A percentile compares a stretch with the other conserved stretches of the same genome.
These are phyloP conservation scores for Leucogyrophana mollusca DNA, from an alignment of 768 basidiomycete genomes.

Conservation along the genomic window DNA sequence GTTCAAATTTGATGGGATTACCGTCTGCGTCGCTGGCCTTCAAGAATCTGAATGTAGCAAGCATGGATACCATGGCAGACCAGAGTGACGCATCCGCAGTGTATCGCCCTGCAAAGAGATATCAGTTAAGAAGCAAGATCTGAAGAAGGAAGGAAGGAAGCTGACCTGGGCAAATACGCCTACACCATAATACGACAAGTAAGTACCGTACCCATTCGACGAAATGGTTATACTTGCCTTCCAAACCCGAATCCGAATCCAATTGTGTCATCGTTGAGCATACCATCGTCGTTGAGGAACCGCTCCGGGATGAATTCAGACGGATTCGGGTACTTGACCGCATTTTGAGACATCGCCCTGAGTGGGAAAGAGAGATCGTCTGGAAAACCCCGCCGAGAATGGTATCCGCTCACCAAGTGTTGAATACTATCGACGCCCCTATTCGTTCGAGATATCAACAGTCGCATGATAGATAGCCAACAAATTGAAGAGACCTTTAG, in stretches of 20 bases:
- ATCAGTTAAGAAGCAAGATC: no score
- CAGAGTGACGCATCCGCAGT: conserved; percentile 32
- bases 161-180: no score
- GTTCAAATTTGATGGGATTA: conserved; percentile 20
- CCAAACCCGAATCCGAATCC: conserved; percentile 4
- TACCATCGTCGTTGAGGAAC: conserved; percentile 2
- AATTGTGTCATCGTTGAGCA: conserved; percentile 2
- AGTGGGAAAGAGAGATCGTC: no score
- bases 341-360: conserved; percentile 19
- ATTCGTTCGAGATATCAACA: background rate
- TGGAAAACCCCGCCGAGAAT: no score
- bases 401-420: background rate
- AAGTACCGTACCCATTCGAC: no score
- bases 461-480: background rate
- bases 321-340: conserved; percentile 15
- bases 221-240: conserved; percentile 1
- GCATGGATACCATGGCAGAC: conserved; percentile 30
- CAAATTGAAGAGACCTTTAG: conserved; percentile 45
- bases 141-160: no score
- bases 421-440: background rate
- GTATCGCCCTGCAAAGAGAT: conserved; percentile 22
- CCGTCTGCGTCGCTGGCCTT: conserved; percentile 25
- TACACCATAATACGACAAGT: no score
- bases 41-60: conserved; percentile 28
- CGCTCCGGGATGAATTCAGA: conserved; percentile 11